phyloP scores from a whole-genome alignment of 495 filamentous ascomycete species.

The Pseudoneurospora amorphoporcata region DNA sequence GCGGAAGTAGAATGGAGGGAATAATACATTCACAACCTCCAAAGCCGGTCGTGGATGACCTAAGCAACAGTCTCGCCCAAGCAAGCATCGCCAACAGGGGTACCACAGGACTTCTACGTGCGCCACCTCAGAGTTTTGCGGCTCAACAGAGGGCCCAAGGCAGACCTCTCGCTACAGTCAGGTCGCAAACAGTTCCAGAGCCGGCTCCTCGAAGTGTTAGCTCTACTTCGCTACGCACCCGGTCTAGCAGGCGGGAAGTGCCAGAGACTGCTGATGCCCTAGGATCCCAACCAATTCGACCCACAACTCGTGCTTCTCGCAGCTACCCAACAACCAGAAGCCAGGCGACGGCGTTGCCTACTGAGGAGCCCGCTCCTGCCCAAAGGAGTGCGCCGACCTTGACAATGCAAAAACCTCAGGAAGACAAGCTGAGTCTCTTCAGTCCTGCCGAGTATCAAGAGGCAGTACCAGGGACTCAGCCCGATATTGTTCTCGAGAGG shows the following conservation, averaged over 20 bases:
- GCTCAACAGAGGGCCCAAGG: slow-evolving; percentile 45
- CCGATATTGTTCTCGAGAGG: slow-evolving; percentile 41
- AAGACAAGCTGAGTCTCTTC: slow-evolving; percentile 34
- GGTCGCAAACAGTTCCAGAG: slow-evolving; percentile 15
- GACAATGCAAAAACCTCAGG: slow-evolving; percentile 7
- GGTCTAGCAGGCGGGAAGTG: not conserved
- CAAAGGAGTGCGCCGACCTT: not conserved
- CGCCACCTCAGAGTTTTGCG: slow-evolving; percentile 45
- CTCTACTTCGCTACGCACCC: not conserved
- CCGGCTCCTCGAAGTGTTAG: slow-evolving; percentile 10
- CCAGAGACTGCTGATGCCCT: slow-evolving; percentile 8
- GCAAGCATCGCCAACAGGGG: slow-evolving; percentile 7
- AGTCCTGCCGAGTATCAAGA: slow-evolving; percentile 40
- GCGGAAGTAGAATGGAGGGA: not conserved
- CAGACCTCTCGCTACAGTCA: slow-evolving; percentile 21
- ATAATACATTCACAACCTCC: not conserved
- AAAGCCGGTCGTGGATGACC: slow-evolving; percentile 9
- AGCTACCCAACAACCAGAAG: slow-evolving; percentile 15
- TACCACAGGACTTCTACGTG: slow-evolving; percentile 26
- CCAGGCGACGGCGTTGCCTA: slow-evolving; percentile 1
- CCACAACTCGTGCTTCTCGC: slow-evolving; percentile 17
- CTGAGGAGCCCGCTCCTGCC: slow-evolving; percentile 2
- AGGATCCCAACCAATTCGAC: slow-evolving; percentile 2
- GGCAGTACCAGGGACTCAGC: slow-evolving; percentile 35
- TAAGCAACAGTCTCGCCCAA: slow-evolving; percentile 15